Conservation (phyloP, 2,329 filamentous ascomycete genomes). For the Lachnellula occidentalis region DNA sequence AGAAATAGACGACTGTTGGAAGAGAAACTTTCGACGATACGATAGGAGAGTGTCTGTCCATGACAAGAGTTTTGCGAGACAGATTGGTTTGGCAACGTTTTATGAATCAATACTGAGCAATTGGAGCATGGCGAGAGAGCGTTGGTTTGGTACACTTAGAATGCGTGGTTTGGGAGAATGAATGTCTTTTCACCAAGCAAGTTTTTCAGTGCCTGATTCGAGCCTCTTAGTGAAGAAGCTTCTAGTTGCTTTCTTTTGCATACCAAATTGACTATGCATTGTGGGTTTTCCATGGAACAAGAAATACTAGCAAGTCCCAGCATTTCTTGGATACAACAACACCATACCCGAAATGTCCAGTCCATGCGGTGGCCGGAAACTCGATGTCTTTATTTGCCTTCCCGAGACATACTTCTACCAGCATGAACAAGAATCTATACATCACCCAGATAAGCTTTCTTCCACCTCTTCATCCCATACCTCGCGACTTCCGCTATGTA, state of each 20-base stretch:
- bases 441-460: too few species aligned
- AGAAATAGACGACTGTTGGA: slow-evolving; percentile 14
- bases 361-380: too few species aligned
- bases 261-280: too few species aligned
- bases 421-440: too few species aligned
- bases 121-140: slow-evolving; percentile 4
- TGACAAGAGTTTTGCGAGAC: slow-evolving; percentile 15
- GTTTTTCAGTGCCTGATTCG: not conserved
- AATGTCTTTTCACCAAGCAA: not conserved
- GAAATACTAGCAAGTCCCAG: not conserved
- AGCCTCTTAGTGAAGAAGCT: not conserved
- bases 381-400: too few species aligned
- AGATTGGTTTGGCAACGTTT: slow-evolving; percentile 2
- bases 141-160: slow-evolving; percentile 13
- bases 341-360: not conserved
- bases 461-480: too few species aligned
- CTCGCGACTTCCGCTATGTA: too few species aligned
- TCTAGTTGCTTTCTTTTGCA: too few species aligned
- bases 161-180: slow-evolving; percentile 6
- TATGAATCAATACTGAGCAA: not conserved
- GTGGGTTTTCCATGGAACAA: not conserved
- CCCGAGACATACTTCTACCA: too few species aligned
- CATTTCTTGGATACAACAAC: not conserved
- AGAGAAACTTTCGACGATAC: not conserved
- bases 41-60: slow-evolving; percentile 7